phyloP scores from a whole-genome alignment of 2,329 filamentous ascomycete genomes.

The Phialemoniopsis sp. region DNA sequence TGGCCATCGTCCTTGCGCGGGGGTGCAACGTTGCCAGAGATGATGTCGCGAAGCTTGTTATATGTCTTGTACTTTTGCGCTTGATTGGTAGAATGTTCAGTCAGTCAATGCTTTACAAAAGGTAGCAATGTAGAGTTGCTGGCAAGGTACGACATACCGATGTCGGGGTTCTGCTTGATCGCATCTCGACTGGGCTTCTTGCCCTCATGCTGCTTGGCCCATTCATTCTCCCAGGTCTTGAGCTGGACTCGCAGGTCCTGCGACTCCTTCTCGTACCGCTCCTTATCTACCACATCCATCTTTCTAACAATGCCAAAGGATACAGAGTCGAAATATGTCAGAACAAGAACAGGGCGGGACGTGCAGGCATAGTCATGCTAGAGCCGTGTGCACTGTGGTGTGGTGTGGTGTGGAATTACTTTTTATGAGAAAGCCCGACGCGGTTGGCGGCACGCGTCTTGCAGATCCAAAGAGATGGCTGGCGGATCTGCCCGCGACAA shows the following conservation, averaged over 20 bases:
- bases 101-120: too few relatives aligned
- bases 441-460: too few relatives aligned
- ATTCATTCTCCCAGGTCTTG: slow-evolving; percentile 71
- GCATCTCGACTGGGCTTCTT: slow-evolving; percentile 69
- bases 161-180: slow-evolving; percentile 68
- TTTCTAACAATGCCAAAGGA: slow-evolving; percentile 3
- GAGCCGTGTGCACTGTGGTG: too few relatives aligned
- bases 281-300: slow-evolving; percentile 43
- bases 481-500: not conserved
- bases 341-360: not conserved
- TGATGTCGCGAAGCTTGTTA: slow-evolving; percentile 57
- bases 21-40: slow-evolving; percentile 46
- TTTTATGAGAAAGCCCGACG: too few relatives aligned
- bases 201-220: slow-evolving; percentile 57
- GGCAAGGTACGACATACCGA: slow-evolving; percentile 48
- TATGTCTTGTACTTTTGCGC: slow-evolving; percentile 76
- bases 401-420: too few relatives aligned
- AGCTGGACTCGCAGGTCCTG: slow-evolving; percentile 61
- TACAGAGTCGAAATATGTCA: not conserved
- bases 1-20: slow-evolving; percentile 28
- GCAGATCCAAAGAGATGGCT: too few relatives aligned
- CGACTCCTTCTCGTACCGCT: slow-evolving; percentile 43
- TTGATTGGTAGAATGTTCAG: slow-evolving; percentile 20
- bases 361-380: not conserved
- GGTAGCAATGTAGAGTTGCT: too few relatives aligned